These are phyloP conservation scores for Ganoderma meredithae DNA, from an alignment of 1,284 basidiomycete species.

Conservation along the genomic window DNA sequence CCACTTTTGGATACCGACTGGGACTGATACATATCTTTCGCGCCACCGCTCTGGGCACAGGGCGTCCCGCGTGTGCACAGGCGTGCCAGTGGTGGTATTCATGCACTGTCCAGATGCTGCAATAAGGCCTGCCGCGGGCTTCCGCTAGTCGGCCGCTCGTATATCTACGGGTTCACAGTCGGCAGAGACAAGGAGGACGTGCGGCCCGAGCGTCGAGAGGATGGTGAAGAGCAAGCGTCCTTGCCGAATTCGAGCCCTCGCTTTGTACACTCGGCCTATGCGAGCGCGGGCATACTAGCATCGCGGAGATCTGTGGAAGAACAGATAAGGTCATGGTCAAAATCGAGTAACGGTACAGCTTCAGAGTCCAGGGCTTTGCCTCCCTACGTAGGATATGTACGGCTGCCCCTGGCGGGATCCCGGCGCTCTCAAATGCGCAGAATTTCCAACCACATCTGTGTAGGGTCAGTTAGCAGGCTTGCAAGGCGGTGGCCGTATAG, in stretches of 20 bases:
- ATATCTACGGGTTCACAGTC: constrained; percentile 59
- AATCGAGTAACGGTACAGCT: background rate
- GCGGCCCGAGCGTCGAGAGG: constrained; percentile 49
- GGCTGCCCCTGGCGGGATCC: background rate
- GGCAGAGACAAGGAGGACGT: constrained; percentile 50
- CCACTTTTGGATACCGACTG: constrained; percentile 82
- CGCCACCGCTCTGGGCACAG: constrained; percentile 73
- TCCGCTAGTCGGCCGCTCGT: constrained; percentile 50
- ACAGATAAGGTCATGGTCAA: constrained; percentile 11
- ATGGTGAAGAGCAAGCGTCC: constrained; percentile 52
- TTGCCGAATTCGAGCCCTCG: constrained; percentile 59
- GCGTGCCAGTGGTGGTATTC: background rate
- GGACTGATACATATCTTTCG: constrained; percentile 80
- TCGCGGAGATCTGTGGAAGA: constrained; percentile 47
- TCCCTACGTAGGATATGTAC: background rate
- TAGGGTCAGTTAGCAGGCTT: background rate
- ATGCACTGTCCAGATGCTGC: background rate
- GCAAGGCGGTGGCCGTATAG: background rate
- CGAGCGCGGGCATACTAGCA: constrained; percentile 48
- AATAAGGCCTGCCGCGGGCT: constrained; percentile 58
- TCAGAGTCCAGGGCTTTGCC: background rate
- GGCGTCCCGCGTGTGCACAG: constrained; percentile 44
- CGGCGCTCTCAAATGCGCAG: background rate
- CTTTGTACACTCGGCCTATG: constrained; percentile 51
- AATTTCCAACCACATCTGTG: background rate